A percentile compares a stretch with the other conserved stretches of the same genome.
These are phyloP conservation scores for Nakazawaea pomicola DNA, from an alignment of 805 yeast species.

Conservation along the genomic window DNA sequence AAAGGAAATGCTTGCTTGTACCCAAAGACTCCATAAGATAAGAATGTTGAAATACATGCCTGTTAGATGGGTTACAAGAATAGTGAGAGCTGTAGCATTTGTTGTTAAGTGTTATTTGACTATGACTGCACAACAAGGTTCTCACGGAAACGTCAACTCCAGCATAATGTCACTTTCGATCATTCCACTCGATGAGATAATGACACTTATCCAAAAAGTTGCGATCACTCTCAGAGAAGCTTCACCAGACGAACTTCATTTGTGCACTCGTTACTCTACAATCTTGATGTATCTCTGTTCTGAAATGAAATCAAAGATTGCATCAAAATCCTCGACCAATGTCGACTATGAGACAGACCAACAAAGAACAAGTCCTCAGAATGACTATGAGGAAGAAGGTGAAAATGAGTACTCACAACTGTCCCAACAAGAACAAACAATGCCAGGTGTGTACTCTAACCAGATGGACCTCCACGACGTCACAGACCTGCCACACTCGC, in stretches of 20 bases:
- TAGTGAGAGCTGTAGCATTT: conserved; percentile 85
- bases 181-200: conserved; percentile 67
- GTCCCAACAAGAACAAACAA: too few species aligned
- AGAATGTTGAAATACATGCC: conserved; percentile 75
- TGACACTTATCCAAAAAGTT: conserved; percentile 61
- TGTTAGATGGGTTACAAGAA: conserved; percentile 84
- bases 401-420: too few species aligned
- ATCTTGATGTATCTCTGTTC: conserved; percentile 72
- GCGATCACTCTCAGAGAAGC: conserved; percentile 75
- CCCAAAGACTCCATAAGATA: conserved; percentile 62
- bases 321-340: conserved; percentile 23
- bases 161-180: conserved; percentile 55
- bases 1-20: conserved; percentile 66
- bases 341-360: conserved; percentile 20
- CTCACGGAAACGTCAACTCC: conserved; percentile 28
- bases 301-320: conserved; percentile 46
- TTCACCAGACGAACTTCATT: conserved; percentile 84
- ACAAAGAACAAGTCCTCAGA: background rate
- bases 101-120: conserved; percentile 80
- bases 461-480: too few species aligned
- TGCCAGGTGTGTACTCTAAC: too few species aligned
- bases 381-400: background rate
- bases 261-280: conserved; percentile 75
- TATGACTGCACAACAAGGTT: conserved; percentile 32
- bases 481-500: too few species aligned